Evolutionary conservation across 169 alveolate genomes (phyloP), one percentile per base, ranked within the genome.

Genomic region (Eimeria necatrix): DNA sequence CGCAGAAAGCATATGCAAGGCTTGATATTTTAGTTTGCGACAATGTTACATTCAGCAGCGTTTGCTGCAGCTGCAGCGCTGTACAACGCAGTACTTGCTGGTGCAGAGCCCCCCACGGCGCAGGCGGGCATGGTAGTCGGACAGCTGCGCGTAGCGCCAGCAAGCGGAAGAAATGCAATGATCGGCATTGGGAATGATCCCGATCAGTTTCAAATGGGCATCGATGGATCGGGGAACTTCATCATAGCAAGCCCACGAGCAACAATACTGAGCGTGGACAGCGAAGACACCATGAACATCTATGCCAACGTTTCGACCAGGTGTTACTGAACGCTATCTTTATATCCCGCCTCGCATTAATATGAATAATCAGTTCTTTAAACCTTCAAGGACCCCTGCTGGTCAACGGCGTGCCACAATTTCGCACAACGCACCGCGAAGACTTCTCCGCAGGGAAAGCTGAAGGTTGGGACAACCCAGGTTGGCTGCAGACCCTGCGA

Each of bases 391-490:
- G 96, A 18, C 80, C 85, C 49, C 12, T 94, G 53, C 20, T 24
- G n/a, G 94, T 94, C 81, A 61, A 53, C 46, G 95, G 95, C 32
- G 95, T 94, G 4, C 76, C 88, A 24, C 96, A 94, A 41, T 94
- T 88, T 52, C 95, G 96, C 73, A 71, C 94, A 61, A 61, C 59
- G n/a, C 78, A 64, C 16, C 71, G 95, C 7, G 96, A 95, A 52
- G 94, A 91, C 64, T 83, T 95, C 71, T 60, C 94, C 51, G 22
- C 51, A 0, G 95, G 95, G 73, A 83, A 71, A 24, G 95, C 96
- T 20, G 60, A 49, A 41, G 96, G 96, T 1, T 95, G 96, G 96
- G 96, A 95, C 59, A 91, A 91, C 96, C 89, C 94, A 18, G 94
- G 94, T 88, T 59, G 14, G 95, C 48, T 80, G 70, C 12, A 10